A percentile compares a stretch with the other conserved stretches of the same genome.
phyloP scores from a whole-genome alignment of 1,284 basidiomycete species.

The Leccinum fuscescens region DNA sequence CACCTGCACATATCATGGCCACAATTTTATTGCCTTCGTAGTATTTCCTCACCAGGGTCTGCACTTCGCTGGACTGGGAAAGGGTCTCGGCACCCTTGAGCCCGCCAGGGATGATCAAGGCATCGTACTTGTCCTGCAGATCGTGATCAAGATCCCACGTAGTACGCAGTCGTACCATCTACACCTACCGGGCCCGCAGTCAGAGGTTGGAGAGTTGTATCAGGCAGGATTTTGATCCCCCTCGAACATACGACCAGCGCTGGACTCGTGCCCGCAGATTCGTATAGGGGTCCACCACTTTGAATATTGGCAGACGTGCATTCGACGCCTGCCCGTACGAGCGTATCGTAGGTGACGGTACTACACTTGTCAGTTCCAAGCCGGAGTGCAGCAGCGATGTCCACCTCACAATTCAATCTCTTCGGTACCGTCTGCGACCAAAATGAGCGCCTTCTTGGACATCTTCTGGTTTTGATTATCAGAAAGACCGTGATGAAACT shows the following conservation, averaged over 20 bases:
- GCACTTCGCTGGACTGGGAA: constrained; percentile 57
- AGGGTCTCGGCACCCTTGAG: constrained; percentile 79
- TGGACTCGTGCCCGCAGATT: constrained; percentile 33
- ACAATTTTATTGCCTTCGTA: constrained; percentile 62
- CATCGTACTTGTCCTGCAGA: constrained; percentile 59
- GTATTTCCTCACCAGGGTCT: constrained; percentile 63
- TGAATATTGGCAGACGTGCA: constrained; percentile 66
- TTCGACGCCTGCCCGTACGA: constrained; percentile 69
- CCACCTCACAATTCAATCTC: constrained; percentile 79
- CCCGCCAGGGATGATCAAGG: constrained; percentile 78
- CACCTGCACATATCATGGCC: constrained; percentile 83
- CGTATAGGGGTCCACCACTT: constrained; percentile 34
- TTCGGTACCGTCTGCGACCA: constrained; percentile 88
- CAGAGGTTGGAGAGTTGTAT: constrained; percentile 50
- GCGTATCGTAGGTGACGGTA: constrained; percentile 76
- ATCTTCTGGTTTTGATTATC: constrained; percentile 13
- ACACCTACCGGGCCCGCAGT: constrained; percentile 45
- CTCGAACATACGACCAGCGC: constrained; percentile 64
- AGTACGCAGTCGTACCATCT: neutral
- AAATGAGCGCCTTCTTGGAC: constrained; percentile 53
- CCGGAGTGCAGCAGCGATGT: neutral
- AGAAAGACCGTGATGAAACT: neutral
- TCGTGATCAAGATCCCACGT: neutral
- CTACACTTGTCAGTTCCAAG: constrained; percentile 36
- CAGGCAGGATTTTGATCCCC: constrained; percentile 73